These are phyloP conservation scores for Trichoderma koningiopsis DNA, from an alignment of 2,329 filamentous ascomycete species.

Conservation along the genomic window DNA sequence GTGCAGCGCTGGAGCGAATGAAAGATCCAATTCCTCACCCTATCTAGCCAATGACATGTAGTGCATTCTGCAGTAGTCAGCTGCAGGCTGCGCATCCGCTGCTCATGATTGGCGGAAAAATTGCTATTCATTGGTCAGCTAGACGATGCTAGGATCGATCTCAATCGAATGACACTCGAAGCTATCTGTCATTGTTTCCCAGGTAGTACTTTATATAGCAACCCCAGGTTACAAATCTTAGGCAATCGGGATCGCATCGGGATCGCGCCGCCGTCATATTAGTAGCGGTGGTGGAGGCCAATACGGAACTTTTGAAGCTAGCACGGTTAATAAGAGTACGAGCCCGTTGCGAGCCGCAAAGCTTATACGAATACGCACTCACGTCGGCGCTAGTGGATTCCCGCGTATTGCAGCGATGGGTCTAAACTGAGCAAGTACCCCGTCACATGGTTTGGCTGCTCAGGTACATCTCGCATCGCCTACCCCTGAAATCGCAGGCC, in stretches of 20 bases:
- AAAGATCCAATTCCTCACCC: not conserved
- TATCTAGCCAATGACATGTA: not conserved
- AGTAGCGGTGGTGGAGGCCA: not conserved
- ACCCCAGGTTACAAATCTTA: not conserved
- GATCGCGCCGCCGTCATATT: not conserved
- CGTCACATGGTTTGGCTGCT: not conserved
- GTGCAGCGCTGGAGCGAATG: not conserved
- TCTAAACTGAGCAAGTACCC: constrained; percentile 8
- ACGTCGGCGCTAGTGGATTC: not conserved
- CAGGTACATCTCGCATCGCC: constrained; percentile 4
- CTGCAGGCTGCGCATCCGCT: constrained; percentile 12
- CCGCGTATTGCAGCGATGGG: constrained; percentile 5
- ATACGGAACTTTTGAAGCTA: too few relatives aligned
- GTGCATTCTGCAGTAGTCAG: not conserved
- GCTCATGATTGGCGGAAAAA: not conserved
- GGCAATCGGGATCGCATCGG: not conserved
- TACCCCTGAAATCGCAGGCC: constrained; percentile 6
- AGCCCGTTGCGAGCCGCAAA: not conserved
- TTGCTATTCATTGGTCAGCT: not conserved
- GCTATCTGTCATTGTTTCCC: not conserved
- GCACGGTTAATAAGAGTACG: constrained; percentile 21
- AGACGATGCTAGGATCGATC: not conserved
- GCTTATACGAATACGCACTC: constrained; percentile 21
- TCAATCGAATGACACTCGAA: not conserved
- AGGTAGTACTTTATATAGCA: not conserved